Conservation (phyloP, 169 alveolate genomes). For the Plasmodium fragile region DNA sequence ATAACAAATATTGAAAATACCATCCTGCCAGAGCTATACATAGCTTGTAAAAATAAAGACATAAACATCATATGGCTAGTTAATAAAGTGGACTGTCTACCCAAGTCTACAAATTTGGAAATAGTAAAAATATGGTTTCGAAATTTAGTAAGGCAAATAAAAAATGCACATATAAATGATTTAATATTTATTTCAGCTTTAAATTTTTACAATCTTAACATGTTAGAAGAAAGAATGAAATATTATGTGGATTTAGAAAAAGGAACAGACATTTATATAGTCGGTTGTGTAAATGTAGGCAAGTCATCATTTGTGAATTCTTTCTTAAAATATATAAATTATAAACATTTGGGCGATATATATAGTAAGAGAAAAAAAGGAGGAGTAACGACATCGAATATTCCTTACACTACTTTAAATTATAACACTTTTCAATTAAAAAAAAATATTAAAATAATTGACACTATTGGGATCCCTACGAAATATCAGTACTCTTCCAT, state of each 20-base stretch:
- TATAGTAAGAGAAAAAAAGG: slow-evolving; percentile 84
- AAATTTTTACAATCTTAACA: slow-evolving; percentile 78
- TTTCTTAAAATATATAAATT: slow-evolving; percentile 86
- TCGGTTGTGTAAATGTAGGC: slow-evolving; percentile 90
- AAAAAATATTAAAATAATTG: slow-evolving; percentile 87
- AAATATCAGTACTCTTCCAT: slow-evolving; percentile 80
- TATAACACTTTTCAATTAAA: slow-evolving; percentile 87
- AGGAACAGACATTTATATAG: slow-evolving; percentile 84
- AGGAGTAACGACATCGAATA: slow-evolving; percentile 90
- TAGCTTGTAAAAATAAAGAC: slow-evolving; percentile 86
- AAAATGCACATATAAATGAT: slow-evolving; percentile 86
- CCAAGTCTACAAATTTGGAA: slow-evolving; percentile 77
- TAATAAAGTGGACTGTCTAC: slow-evolving; percentile 89
- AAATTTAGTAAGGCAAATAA: slow-evolving; percentile 88
- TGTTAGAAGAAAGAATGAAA: slow-evolving; percentile 83
- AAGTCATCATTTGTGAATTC: slow-evolving; percentile 90
- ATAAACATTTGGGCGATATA: slow-evolving; percentile 84
- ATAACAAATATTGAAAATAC: slow-evolving; percentile 88
- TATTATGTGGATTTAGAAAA: slow-evolving; percentile 78
- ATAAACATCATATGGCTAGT: slow-evolving; percentile 88
- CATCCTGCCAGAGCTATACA: slow-evolving; percentile 89
- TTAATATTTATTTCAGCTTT: slow-evolving; percentile 84
- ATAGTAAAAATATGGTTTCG: slow-evolving; percentile 88
- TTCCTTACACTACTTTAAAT: slow-evolving; percentile 91
- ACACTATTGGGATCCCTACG: slow-evolving; percentile 91